phyloP scores from a whole-genome alignment of 805 yeast genomes.

The Yamadazyma paraphyllophila region DNA sequence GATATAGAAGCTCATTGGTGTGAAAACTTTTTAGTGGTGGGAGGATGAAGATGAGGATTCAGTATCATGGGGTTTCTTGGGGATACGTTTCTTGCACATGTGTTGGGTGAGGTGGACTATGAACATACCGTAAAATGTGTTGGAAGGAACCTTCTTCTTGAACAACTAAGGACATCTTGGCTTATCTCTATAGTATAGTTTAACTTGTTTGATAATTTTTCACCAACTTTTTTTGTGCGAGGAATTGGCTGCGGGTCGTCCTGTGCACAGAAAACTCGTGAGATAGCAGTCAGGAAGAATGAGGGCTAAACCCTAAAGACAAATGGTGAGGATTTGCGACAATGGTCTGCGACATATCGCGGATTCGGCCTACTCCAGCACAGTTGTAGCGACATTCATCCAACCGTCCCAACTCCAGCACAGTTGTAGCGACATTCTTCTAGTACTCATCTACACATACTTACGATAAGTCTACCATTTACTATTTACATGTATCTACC shows the following conservation, averaged over 20 bases:
- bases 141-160: constrained; percentile 99
- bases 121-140: constrained; percentile 99
- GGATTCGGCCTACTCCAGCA: no score
- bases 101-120: neutral
- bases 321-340: no score
- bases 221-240: constrained; percentile 12
- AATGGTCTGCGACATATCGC: no score
- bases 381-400: no score
- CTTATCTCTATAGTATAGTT: constrained; percentile 6
- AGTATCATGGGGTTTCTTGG: neutral
- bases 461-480: constrained; percentile 7
- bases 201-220: constrained; percentile 10
- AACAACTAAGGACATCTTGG: constrained; percentile 91
- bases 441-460: no score
- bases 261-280: constrained; percentile 1
- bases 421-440: no score
- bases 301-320: constrained; percentile 23
- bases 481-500: constrained; percentile 28
- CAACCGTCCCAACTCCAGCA: no score
- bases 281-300: neutral
- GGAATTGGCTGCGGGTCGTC: constrained; percentile 11
- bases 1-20: no score
- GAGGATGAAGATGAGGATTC: neutral
- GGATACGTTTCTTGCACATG: no score
- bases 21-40: neutral